A percentile compares a stretch with the other conserved stretches of the same genome.
phyloP scores from a whole-genome alignment of 495 filamentous ascomycete species.

The Talaromyces ruber region DNA sequence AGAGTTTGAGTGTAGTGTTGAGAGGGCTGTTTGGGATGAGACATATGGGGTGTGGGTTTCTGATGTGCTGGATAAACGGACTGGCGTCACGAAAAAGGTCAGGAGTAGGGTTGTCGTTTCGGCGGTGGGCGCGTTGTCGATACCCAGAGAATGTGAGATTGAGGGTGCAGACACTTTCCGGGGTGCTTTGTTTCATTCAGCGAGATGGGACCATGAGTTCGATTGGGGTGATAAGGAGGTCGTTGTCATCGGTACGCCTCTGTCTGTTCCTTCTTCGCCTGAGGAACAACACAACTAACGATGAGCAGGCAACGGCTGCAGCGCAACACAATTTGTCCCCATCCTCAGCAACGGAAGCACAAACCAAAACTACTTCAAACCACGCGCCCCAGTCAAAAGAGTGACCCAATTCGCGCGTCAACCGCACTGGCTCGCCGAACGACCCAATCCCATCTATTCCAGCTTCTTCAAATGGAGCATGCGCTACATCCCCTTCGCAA shows the following conservation, averaged over 20 bases:
- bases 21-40: conserved; percentile 31
- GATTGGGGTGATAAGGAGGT: conserved; percentile 46
- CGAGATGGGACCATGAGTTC: conserved; percentile 48
- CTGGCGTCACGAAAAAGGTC: conserved; percentile 13
- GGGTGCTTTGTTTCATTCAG: conserved; percentile 49
- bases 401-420: conserved; percentile 42
- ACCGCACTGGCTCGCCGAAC: conserved; percentile 40
- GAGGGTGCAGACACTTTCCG: conserved; percentile 36
- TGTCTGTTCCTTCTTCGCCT: background rate
- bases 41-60: conserved; percentile 33
- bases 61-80: conserved; percentile 24
- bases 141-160: conserved; percentile 36
- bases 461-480: conserved; percentile 14
- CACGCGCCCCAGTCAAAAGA: conserved; percentile 19
- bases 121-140: conserved; percentile 35
- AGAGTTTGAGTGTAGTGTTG: conserved; percentile 30
- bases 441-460: conserved; percentile 20
- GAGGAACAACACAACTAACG: background rate
- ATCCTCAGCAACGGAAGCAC: conserved; percentile 16
- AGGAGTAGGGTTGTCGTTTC: conserved; percentile 37
- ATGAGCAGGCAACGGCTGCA: conserved; percentile 25
- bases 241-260: conserved; percentile 43
- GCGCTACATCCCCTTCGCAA: conserved; percentile 18
- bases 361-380: conserved; percentile 6
- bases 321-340: conserved; percentile 36